Evolutionary conservation across 1,284 basidiomycete genomes (phyloP), one percentile per base, ranked within the genome.

Genomic region (Irpex sp.): DNA sequence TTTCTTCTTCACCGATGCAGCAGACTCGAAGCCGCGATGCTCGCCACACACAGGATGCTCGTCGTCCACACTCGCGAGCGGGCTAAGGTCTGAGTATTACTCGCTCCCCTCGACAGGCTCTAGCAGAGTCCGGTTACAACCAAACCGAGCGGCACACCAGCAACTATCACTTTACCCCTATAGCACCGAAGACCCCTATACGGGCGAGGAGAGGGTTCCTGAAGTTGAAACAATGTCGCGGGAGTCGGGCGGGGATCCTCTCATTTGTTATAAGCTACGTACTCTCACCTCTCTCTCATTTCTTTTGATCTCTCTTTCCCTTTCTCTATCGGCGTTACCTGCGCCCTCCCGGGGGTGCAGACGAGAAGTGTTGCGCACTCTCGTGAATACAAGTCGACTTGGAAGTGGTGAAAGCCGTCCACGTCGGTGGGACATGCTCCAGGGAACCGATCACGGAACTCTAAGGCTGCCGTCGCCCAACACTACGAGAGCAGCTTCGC

Each of bases 41-140:
- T 71, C 71, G 68, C 60, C 50, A 59, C 70, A 62, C 61, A 71
- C 70, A 65, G 66, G 65, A 62, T 55, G 39, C 57, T 35, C 43
- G 63, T 63, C 59, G 47, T 57, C 63, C 63, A 57, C 58, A 21
- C 50, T 71, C 60, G 67, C 69, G 71, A 72, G 70, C 66, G 71
- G 71, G 71, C 66, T 70, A 72, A 72, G 71, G 69, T 72, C 71
- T 72, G 71, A 72, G 68, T 61, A 65, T 70, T 63, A 65, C 26
- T 66, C 67, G 36, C 61, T 67, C 68, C 65, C 66, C 62, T 65
- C 54, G 59, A 69, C 63, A 57, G 62, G 54, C 68, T 66, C 68
- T 66, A 68, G 65, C 66, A 55, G 69, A 65, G 68, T 60, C 63
- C 59, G 58, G 66, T 65, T 59, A 47, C 47, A 60, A 67, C 39